A percentile compares a stretch with the other conserved stretches of the same genome.
Conservation (phyloP, 1,139 yeast genomes). For the Taphrina betulina region DNA sequence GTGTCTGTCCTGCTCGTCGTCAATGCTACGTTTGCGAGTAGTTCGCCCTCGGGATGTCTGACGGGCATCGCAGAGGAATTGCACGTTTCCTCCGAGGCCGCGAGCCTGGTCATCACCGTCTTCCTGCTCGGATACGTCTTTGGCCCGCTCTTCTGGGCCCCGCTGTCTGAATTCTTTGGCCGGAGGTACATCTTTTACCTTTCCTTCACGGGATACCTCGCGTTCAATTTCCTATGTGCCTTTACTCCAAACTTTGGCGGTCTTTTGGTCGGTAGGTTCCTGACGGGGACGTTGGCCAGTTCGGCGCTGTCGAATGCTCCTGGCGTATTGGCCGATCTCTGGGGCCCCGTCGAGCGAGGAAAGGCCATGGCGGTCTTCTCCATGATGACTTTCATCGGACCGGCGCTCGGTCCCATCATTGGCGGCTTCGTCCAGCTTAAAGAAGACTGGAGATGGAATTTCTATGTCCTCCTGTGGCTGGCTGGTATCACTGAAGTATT, state of each 20-base stretch:
- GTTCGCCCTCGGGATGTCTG: conserved; percentile 61
- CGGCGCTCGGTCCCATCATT: conserved; percentile 61
- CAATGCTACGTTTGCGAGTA: conserved; percentile 53
- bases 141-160: conserved; percentile 91
- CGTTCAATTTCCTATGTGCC: conserved; percentile 88
- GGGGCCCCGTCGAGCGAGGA: conserved; percentile 54
- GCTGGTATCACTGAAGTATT: conserved; percentile 55
- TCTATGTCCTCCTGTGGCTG: conserved; percentile 57
- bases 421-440: conserved; percentile 58
- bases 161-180: conserved; percentile 80
- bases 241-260: conserved; percentile 80
- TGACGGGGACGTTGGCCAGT: conserved; percentile 82
- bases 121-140: conserved; percentile 71
- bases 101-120: conserved; percentile 72
- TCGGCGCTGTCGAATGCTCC: conserved; percentile 85
- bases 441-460: conserved; percentile 60
- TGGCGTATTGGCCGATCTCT: conserved; percentile 65
- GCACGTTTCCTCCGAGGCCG: conserved; percentile 72
- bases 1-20: conserved; percentile 49
- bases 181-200: conserved; percentile 79
- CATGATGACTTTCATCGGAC: conserved; percentile 61
- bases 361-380: conserved; percentile 61
- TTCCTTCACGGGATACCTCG: conserved; percentile 68
- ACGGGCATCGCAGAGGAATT: conserved; percentile 62
- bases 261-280: conserved; percentile 72